Percentiles rank a stretch among this genome's conserved stretches.
Evolutionary conservation across 768 basidiomycete species (phyloP).

Genomic region (Candolleomyces efflorescens): DNA sequence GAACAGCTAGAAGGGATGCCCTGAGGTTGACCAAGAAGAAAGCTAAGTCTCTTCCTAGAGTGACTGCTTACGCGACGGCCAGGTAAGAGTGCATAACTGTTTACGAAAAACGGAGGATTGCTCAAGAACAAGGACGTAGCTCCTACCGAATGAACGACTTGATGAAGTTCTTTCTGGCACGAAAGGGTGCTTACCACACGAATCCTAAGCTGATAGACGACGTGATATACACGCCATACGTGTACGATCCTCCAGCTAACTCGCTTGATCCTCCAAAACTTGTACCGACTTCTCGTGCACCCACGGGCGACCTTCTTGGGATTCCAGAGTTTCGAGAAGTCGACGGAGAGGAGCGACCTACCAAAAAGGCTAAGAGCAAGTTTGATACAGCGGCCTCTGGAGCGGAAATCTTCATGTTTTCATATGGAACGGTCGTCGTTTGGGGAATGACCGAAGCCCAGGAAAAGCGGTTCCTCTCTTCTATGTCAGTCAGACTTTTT

Average conservation of each 20-base stretch:
- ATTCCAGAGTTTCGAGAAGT: conserved; percentile 58
- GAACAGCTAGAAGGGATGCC: conserved; percentile 90
- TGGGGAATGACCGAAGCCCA: conserved; percentile 97
- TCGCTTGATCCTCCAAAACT: conserved; percentile 20
- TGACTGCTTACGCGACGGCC: conserved; percentile 96
- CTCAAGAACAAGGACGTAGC: conserved; percentile 33
- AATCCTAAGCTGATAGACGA: conserved; percentile 88
- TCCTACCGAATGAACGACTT: conserved; percentile 88
- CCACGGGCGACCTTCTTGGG: conserved; percentile 76
- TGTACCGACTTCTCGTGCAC: conserved; percentile 22
- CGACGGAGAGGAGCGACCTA: conserved; percentile 24
- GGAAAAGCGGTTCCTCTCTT: conserved; percentile 85
- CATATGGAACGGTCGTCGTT: conserved; percentile 92
- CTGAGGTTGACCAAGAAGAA: conserved; percentile 90
- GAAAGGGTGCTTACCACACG: conserved; percentile 78
- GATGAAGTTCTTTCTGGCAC: conserved; percentile 84
- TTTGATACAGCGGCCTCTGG: conserved; percentile 63
- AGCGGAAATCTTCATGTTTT: conserved; percentile 90
- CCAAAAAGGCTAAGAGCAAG: conserved; percentile 54
- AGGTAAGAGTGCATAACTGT: conserved; percentile 42
- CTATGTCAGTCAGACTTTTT: conserved; percentile 58
- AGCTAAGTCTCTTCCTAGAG: conserved; percentile 84
- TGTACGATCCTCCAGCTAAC: conserved; percentile 54
- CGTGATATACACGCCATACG: conserved; percentile 91
- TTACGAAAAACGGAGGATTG: neutral